phyloP scores from a whole-genome alignment of 129 eudicot species.

The Lactuca saligna region DNA sequence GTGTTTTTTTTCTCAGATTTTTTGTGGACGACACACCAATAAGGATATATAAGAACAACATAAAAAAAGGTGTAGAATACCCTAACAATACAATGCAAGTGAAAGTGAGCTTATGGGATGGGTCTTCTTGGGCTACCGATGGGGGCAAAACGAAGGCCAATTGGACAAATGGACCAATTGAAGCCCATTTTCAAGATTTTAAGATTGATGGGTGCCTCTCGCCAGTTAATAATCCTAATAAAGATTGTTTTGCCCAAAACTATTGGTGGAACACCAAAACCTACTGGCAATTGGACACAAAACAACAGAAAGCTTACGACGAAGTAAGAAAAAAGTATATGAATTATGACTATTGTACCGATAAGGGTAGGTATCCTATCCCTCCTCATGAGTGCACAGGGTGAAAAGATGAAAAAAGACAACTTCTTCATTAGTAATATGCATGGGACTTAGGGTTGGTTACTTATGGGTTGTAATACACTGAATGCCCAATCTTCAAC shows the following conservation, averaged over 20 bases:
- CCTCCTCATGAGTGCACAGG: slow-evolving; percentile 57
- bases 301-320: slow-evolving; percentile 28
- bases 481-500: neutral
- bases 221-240: neutral
- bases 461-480: neutral
- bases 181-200: slow-evolving; percentile 49
- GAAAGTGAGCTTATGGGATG: slow-evolving; percentile 66
- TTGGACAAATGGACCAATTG: slow-evolving; percentile 48
- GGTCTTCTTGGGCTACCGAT: slow-evolving; percentile 62
- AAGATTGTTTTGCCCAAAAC: slow-evolving; percentile 31
- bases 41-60: slow-evolving; percentile 69
- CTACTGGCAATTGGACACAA: slow-evolving; percentile 27
- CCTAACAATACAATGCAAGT: slow-evolving; percentile 58
- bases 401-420: slow-evolving; percentile 9
- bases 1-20: slow-evolving; percentile 42
- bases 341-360: slow-evolving; percentile 70
- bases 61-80: slow-evolving; percentile 43
- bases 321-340: slow-evolving; percentile 35
- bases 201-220: slow-evolving; percentile 44
- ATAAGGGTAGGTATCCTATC: slow-evolving; percentile 38
- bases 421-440: slow-evolving; percentile 4
- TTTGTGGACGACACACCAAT: slow-evolving; percentile 63
- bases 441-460: neutral
- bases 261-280: slow-evolving; percentile 57
- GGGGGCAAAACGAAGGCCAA: slow-evolving; percentile 49